Conservation (phyloP, 2,329 filamentous ascomycete species). For the Neoascochyta sp. region DNA sequence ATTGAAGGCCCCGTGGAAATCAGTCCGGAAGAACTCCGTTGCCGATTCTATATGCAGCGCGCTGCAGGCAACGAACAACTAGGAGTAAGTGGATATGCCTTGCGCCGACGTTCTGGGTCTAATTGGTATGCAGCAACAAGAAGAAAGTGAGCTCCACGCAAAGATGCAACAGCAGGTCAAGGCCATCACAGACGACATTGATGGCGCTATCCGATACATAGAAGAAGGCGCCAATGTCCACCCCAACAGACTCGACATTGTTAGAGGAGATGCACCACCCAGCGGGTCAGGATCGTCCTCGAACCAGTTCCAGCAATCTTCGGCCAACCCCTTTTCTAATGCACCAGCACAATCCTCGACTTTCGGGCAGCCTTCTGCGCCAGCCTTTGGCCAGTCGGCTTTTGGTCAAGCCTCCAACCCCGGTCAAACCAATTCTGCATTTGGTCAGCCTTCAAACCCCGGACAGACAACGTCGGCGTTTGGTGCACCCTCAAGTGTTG, state of each 20-base stretch:
- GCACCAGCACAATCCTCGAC: conserved; percentile 19
- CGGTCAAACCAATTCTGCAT: conserved; percentile 35
- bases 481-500: conserved; percentile 37
- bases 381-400: conserved; percentile 33
- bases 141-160: conserved; percentile 59
- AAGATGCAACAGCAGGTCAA: conserved; percentile 68
- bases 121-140: conserved; percentile 51
- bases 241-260: conserved; percentile 34
- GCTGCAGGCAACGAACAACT: conserved; percentile 57
- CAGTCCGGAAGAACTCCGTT: conserved; percentile 81
- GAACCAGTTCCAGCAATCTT: conserved; percentile 26
- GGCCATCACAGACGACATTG: conserved; percentile 63
- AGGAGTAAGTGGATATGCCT: conserved; percentile 42
- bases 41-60: conserved; percentile 64
- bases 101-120: conserved; percentile 3
- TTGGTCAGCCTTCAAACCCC: conserved; percentile 41
- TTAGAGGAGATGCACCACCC: conserved; percentile 17
- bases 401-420: conserved; percentile 38
- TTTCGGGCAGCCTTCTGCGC: conserved; percentile 41
- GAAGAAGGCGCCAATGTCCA: conserved; percentile 35
- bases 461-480: conserved; percentile 33
- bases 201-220: conserved; percentile 56
- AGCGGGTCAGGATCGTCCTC: conserved; percentile 9
- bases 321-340: conserved; percentile 29
- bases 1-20: conserved; percentile 82